phyloP scores from a whole-genome alignment of 805 yeast species.

The Pichia membranifaciens region DNA sequence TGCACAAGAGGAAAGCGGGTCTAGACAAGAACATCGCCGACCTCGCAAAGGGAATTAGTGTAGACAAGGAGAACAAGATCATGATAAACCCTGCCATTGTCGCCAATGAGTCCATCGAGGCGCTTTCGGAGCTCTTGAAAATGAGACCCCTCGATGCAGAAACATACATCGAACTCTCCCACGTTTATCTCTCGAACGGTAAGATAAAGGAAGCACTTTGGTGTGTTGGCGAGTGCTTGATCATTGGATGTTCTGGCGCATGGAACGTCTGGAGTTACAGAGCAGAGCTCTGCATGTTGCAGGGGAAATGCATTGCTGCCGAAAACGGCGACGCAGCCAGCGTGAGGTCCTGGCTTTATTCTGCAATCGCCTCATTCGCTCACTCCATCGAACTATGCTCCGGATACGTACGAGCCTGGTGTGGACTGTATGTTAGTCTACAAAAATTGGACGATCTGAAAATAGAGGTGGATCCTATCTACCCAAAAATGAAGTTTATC shows the following conservation, averaged over 20 bases:
- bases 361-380: constrained; percentile 14
- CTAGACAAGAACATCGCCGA: constrained; percentile 2
- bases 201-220: constrained; percentile 62
- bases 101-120: constrained; percentile 10
- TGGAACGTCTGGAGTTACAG: constrained; percentile 58
- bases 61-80: constrained; percentile 1
- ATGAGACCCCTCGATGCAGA: constrained; percentile 69
- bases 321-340: neutral
- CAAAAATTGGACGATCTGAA: constrained; percentile 3
- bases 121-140: constrained; percentile 40
- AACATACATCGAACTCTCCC: constrained; percentile 73
- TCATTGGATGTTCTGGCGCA: constrained; percentile 31
- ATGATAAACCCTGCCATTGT: constrained; percentile 1
- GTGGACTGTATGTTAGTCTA: constrained; percentile 24
- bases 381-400: constrained; percentile 75
- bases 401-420: constrained; percentile 54
- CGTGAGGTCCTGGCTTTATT: constrained; percentile 8
- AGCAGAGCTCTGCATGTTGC: constrained; percentile 44
- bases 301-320: neutral
- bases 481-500: constrained; percentile 29
- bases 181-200: constrained; percentile 54
- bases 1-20: constrained; percentile 5
- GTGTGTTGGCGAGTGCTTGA: constrained; percentile 65
- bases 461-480: constrained; percentile 5
- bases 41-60: neutral